Evolutionary conservation across 2,329 filamentous ascomycete genomes (phyloP).

Genomic region (Ophiocordyceps polyrhachis-furcata): DNA sequence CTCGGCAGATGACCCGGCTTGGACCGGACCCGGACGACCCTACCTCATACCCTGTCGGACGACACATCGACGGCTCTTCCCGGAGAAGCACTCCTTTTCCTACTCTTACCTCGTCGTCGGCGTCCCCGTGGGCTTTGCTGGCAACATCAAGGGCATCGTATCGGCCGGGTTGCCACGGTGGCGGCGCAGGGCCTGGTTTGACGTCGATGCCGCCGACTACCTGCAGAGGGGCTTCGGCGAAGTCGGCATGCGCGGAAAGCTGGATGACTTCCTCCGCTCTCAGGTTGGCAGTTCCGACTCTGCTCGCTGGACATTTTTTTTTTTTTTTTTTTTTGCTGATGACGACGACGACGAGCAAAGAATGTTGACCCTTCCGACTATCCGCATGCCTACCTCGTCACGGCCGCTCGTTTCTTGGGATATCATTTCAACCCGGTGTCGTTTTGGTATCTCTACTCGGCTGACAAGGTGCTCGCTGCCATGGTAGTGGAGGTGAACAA

Average conservation of each 20-base stretch:
- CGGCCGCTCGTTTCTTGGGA: conserved; percentile 48
- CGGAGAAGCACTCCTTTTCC: conserved; percentile 46
- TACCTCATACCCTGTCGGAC: conserved; percentile 47
- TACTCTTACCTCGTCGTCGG: conserved; percentile 56
- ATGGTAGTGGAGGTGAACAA: conserved; percentile 63
- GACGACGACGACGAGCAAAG: conserved; percentile 23
- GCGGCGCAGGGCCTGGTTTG: conserved; percentile 29
- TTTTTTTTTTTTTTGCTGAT: no score
- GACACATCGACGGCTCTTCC: conserved; percentile 47
- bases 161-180: conserved; percentile 18
- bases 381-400: conserved; percentile 51
- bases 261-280: conserved; percentile 37
- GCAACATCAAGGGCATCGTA: conserved; percentile 34
- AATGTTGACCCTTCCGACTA: conserved; percentile 39
- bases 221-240: conserved; percentile 32
- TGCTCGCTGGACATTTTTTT: neutral
- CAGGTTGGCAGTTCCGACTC: conserved; percentile 35
- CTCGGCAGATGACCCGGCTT: neutral
- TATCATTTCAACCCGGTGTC: conserved; percentile 61
- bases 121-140: conserved; percentile 44
- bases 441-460: conserved; percentile 61
- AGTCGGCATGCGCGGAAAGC: conserved; percentile 41
- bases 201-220: conserved; percentile 41
- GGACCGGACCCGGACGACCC: conserved; percentile 12
- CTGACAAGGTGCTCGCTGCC: conserved; percentile 34